Base-by-base conservation (phyloP, 2,329 filamentous ascomycete species). In the Escovopsis weberi region DNA sequence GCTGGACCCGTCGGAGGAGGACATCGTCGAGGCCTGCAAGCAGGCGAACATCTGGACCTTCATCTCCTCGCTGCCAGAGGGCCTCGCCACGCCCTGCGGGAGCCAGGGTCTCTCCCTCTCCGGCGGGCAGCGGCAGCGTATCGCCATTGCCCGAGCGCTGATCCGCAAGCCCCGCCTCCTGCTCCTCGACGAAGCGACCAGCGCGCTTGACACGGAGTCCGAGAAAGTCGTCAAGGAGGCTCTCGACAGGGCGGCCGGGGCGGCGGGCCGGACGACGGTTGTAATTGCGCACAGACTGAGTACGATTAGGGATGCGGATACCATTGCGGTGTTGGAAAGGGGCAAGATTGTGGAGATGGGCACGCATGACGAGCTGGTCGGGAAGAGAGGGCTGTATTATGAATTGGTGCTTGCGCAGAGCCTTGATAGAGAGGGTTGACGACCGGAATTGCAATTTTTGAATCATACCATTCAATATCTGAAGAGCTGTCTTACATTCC, bases 101-200 rank as follows among this genome's bases (percentile, higher is more conserved):
- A 73, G 80, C 50, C 72, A 74, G 39, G 81, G 81, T 0, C 72
- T 80, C 15, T 78, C 80, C 45, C 63, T 87, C 1, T 84, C 78
- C 1, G 82, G 82, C 23, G 82, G 82, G 1, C 81, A 87, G 55
- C 67, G 80, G 7, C 82, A 86, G 56, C 74, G 80, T 19, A 72
- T 85, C 32, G 80, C 81, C 8, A 86, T 87, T 47, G 82, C 82
- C 0, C 68, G 82, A 7, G 78, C 78, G 10, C 77, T 86, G 26
- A 68, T 86, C 42, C 75, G 79, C 38, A 65, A 76, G 40, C 82
- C 82, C 0, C 63, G 66, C 0, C 74, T 87, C 2, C 61, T 87
- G 3, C 71, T 87, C 6, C 64, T 87, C 0, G 82, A 87, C 51
- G 82, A 87, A 59, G 82, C 82, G 1, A 87, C 82, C 0, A 65